These are phyloP conservation scores for Abrus precatorius DNA, from an alignment of 306 rosid genomes.

Conservation along the genomic window DNA sequence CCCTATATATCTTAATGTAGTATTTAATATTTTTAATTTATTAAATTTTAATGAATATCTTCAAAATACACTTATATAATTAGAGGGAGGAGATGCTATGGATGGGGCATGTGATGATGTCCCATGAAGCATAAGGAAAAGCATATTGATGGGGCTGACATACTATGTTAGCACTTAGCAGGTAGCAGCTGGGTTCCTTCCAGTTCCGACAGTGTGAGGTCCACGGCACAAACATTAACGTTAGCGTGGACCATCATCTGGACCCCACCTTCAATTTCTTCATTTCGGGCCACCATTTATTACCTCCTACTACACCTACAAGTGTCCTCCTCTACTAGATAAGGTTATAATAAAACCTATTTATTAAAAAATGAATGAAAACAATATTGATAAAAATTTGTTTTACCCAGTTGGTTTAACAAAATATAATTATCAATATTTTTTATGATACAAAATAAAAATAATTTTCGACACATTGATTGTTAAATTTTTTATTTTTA, in stretches of 20 bases:
- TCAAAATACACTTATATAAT: no score
- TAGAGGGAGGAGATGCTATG: background rate
- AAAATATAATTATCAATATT: no score
- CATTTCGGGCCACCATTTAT: background rate
- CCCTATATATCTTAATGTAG: no score
- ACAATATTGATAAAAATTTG: no score
- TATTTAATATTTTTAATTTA: no score
- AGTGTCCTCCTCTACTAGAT: background rate
- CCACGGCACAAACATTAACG: conserved; percentile 39
- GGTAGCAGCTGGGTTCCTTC: conserved; percentile 40
- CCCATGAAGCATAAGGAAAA: conserved; percentile 19
- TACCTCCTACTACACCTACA: background rate
- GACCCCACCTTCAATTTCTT: conserved; percentile 1
- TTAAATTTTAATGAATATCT: no score
- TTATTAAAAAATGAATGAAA: no score
- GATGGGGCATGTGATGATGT: background rate
- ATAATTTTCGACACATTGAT: no score
- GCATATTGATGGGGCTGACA: conserved; percentile 41
- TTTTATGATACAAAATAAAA: no score
- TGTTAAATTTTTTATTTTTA: no score
- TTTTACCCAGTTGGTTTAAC: no score
- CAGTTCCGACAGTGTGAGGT: conserved; percentile 25
- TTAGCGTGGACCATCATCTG: conserved; percentile 21
- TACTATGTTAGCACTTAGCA: conserved; percentile 9
- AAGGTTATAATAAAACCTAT: background rate